phyloP scores from a whole-genome alignment of 305 asterid species.

The Fraxinus sp. region DNA sequence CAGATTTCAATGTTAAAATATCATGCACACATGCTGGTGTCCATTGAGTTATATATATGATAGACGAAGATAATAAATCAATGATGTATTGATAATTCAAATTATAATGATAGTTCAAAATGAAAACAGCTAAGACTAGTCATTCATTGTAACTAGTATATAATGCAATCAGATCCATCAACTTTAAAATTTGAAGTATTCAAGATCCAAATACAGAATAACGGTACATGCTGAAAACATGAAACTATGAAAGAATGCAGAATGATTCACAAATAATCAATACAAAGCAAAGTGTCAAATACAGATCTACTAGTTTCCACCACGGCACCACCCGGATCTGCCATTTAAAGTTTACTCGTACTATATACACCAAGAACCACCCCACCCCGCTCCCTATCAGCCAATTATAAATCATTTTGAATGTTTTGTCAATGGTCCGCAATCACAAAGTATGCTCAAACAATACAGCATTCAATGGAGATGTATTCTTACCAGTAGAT shows the following conservation, averaged over 20 bases:
- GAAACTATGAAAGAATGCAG: slow-evolving; percentile 26
- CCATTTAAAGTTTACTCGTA: slow-evolving; percentile 24
- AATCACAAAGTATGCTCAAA: neutral
- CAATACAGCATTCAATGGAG: neutral
- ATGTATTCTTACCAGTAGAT: slow-evolving; percentile 34
- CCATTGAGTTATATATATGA: neutral
- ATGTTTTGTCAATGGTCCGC: neutral
- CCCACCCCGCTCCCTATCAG: neutral
- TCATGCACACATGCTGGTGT: neutral
- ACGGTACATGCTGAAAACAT: slow-evolving; percentile 24
- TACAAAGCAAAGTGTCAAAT: slow-evolving; percentile 1
- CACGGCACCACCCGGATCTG: slow-evolving; percentile 1
- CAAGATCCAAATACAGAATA: slow-evolving; percentile 30
- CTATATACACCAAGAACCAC: neutral
- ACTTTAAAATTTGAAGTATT: neutral
- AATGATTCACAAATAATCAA: slow-evolving; percentile 32
- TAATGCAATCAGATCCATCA: slow-evolving; percentile 25
- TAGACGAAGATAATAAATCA: neutral
- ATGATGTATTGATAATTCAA: neutral
- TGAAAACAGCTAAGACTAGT: neutral
- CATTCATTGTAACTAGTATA: neutral
- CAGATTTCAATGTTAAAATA: neutral
- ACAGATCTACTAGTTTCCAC: slow-evolving; percentile 37
- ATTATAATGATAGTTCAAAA: neutral
- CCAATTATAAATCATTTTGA: neutral